Base-by-base conservation (phyloP, 257 asterid species). In the Salvia hispanica region DNA sequence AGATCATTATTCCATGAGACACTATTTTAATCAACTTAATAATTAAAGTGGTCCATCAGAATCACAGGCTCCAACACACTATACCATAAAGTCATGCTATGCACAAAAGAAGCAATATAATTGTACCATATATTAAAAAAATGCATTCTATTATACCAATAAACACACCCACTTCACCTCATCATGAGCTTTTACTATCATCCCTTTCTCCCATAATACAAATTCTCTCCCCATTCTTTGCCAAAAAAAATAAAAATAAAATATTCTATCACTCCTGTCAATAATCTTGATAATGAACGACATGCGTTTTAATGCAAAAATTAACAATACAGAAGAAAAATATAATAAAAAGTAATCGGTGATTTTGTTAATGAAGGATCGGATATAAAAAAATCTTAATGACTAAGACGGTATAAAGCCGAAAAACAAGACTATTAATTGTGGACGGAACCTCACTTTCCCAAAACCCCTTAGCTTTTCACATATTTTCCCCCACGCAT, bases 261-360 rank as follows among this genome's bases (percentile, higher is more conserved):
- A 77, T 56, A 66, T 11, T 89, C 86, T 80, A 78, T 84, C 82
- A 74, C 69, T 78, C 80, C 69, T 67, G 36, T 42, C 9, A 12
- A 55, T 45, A 76, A 54, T 42, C 52, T 67, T 55, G 2, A 25
- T 25, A 25, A 25, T 25, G 31, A 25, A 25, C 3, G 3, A 2
- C 31, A 25, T 2, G 3, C 2, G 2, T 25, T 25, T 2, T 25
- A 25, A 25, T 25, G 2, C 3, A 25, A 25, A 25, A 25, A 1
- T 25, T 18, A 1, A 18, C 21, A 18, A 18, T 18, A 18, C 0
- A 18, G 1, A 18, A 18, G 31, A 25, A 1, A 25, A 2, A 25
- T 25, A 25, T 25, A 25, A 25, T 0, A 1, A 25, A 25, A 25
- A 25, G 3, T 25, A 0, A 25, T 25, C 3, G 3, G 2, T 25